A percentile compares a stretch with the other conserved stretches of the same genome.
phyloP scores from a whole-genome alignment of 2,329 filamentous ascomycete genomes.

The Aspergillus novofumigatus region DNA sequence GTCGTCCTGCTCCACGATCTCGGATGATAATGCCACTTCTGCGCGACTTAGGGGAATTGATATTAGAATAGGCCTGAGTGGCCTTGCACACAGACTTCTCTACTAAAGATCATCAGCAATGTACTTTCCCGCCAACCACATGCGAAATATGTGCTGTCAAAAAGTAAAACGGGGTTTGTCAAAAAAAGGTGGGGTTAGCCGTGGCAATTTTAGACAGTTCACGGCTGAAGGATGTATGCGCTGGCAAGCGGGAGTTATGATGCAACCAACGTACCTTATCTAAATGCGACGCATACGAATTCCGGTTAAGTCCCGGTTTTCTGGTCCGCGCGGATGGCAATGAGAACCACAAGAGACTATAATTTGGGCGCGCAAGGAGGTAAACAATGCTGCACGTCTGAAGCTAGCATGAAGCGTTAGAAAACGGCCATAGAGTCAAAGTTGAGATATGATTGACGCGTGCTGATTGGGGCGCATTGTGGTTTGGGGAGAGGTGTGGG shows the following conservation, averaged over 20 bases:
- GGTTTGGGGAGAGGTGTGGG: slow-evolving; percentile 6
- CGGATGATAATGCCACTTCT: slow-evolving; percentile 15
- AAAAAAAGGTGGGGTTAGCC: slow-evolving; percentile 18
- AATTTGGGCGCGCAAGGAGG: not conserved
- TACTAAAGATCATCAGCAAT: slow-evolving; percentile 23
- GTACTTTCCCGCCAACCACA: slow-evolving; percentile 13
- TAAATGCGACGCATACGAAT: slow-evolving; percentile 28
- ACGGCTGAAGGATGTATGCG: slow-evolving; percentile 36
- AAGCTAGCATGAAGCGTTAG: slow-evolving; percentile 10
- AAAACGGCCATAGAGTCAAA: slow-evolving; percentile 5
- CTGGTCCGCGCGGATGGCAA: slow-evolving; percentile 12
- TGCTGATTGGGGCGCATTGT: slow-evolving; percentile 21
- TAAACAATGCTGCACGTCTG: slow-evolving; percentile 7
- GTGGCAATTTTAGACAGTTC: slow-evolving; percentile 27
- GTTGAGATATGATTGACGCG: slow-evolving; percentile 17
- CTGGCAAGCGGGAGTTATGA: slow-evolving; percentile 33
- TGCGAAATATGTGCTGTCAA: slow-evolving; percentile 27
- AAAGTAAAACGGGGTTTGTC: slow-evolving; percentile 8
- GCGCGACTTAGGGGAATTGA: slow-evolving; percentile 10
- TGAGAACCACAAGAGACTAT: not conserved
- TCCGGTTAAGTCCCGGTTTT: slow-evolving; percentile 17
- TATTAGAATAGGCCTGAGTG: slow-evolving; percentile 24
- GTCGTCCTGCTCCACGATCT: slow-evolving; percentile 12
- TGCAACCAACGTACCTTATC: slow-evolving; percentile 37
- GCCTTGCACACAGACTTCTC: slow-evolving; percentile 21